Conservation (phyloP, 2,329 filamentous ascomycete genomes). For the Karstenula rhodostoma region DNA sequence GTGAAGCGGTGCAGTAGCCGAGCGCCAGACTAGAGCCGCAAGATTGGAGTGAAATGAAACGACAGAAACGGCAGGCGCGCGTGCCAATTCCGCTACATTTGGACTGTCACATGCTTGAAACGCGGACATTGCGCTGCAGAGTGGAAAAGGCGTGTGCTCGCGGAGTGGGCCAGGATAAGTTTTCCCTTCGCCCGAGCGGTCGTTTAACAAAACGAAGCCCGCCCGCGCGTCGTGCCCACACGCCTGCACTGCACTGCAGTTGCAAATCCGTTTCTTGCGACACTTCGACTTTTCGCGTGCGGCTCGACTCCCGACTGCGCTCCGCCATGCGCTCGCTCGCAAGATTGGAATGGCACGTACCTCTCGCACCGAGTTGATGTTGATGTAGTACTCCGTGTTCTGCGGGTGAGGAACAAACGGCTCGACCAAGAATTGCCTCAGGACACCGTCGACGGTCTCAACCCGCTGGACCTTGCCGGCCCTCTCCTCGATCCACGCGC, state of each 20-base stretch:
- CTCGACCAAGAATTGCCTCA: slow-evolving; percentile 97
- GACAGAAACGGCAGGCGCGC: slow-evolving; percentile 23
- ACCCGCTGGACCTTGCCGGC: slow-evolving; percentile 93
- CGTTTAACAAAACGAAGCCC: slow-evolving; percentile 43
- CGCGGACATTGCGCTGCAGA: slow-evolving; percentile 39
- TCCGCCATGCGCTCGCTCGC: slow-evolving; percentile 19
- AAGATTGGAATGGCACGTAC: slow-evolving; percentile 68
- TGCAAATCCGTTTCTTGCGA: slow-evolving; percentile 5
- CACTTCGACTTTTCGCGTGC: background rate
- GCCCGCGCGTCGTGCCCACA: slow-evolving; percentile 32
- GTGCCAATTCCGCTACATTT: slow-evolving; percentile 23
- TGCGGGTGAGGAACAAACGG: slow-evolving; percentile 96
- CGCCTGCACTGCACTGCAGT: slow-evolving; percentile 16
- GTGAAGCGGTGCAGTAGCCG: slow-evolving; percentile 29
- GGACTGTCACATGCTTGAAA: slow-evolving; percentile 45
- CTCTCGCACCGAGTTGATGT: slow-evolving; percentile 99
- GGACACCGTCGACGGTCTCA: slow-evolving; percentile 85
- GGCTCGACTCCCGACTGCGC: background rate
- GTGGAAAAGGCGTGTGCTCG: slow-evolving; percentile 39
- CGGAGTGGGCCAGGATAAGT: slow-evolving; percentile 47
- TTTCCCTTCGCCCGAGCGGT: slow-evolving; percentile 52
- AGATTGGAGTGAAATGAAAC: slow-evolving; percentile 36
- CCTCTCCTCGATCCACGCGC: slow-evolving; percentile 90
- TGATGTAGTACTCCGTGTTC: slow-evolving; percentile 99
- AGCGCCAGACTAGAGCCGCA: slow-evolving; percentile 41